Evolutionary conservation across 306 rosid species (phyloP), one percentile per base, ranked within the genome.

Genomic region (Vigna radiata): DNA sequence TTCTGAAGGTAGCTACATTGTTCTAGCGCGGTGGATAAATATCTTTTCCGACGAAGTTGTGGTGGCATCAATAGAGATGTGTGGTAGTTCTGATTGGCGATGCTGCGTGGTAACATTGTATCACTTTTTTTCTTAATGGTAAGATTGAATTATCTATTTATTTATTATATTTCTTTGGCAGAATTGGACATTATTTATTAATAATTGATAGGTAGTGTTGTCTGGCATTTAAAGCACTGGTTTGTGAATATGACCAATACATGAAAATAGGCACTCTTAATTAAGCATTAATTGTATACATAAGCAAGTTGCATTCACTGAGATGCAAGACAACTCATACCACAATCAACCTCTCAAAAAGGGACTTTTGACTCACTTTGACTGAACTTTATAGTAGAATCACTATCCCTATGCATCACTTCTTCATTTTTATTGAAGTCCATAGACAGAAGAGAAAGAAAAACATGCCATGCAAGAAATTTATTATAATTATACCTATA

Each of bases 341-440:
- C 68, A 61, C 33, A 61, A 41, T 31, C 21, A 60, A 13, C 18
- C 47, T 33, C 44, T 62, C 68, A 15, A 16, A 15, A 16, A 15
- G 36, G 6, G 97, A 84, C 91, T 91, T 85, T 84, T 88, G 72
- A 86, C 94, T 71, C 90, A 89, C 78, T 89, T 91, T 15, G 97
- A 88, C 50, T 86, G 91, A 67, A 13, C 39, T 7, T 10, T 13
- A 43, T 43, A 2, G 39, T 44, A 44, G 37, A 6, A 12, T 6
- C 55, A 19, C 21, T 67, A 37, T 64, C 31, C 49, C 48, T 4
- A 17, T 39, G 18, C 1, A 17, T 1, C 2, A 2, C 4, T n/a
- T 25, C 9, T 6, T 14, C 31, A 61, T 31, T 61, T 31, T 61
- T 56, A 9, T 11, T 9, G 16, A 56, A 23, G 2, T 25, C 4